phyloP scores from a whole-genome alignment of 192 early-diverging fungal genomes.

The Coemansia sp. region DNA sequence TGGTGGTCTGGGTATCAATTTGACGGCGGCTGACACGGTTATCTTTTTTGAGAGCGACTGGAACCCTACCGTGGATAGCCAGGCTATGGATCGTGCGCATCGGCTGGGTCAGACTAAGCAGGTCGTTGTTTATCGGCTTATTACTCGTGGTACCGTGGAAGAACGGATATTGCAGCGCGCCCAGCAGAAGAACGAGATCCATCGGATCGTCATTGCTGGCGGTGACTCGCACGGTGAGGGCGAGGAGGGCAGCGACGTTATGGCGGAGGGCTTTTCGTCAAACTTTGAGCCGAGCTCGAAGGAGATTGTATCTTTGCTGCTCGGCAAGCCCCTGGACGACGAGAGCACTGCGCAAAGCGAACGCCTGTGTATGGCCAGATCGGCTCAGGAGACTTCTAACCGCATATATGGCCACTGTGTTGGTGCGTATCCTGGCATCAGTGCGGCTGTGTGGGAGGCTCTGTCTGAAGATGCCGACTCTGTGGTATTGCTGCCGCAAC shows the following conservation, averaged over 20 bases:
- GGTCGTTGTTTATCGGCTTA: constrained; percentile 80
- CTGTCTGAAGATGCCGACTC: constrained; percentile 4
- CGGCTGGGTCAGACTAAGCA: constrained; percentile 82
- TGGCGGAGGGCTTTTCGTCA: constrained; percentile 36
- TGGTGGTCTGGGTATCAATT: constrained; percentile 86
- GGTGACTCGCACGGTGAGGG: constrained; percentile 69
- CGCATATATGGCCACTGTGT: constrained; percentile 26
- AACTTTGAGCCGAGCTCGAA: constrained; percentile 80
- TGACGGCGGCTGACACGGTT: constrained; percentile 86
- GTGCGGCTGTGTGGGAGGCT: not conserved
- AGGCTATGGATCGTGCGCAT: constrained; percentile 89
- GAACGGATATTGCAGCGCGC: constrained; percentile 79
- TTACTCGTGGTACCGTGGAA: constrained; percentile 81
- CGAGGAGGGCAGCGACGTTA: constrained; percentile 5
- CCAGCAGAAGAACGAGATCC: constrained; percentile 90
- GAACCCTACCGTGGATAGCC: constrained; percentile 90
- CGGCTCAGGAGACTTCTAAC: constrained; percentile 47
- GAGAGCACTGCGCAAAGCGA: constrained; percentile 29
- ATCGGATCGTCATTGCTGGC: constrained; percentile 92
- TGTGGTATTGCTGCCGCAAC: constrained; percentile 38
- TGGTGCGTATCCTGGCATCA: constrained; percentile 30
- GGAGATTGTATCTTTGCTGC: constrained; percentile 81
- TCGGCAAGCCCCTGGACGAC: constrained; percentile 66
- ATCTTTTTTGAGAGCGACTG: constrained; percentile 89
- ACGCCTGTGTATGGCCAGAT: constrained; percentile 34